These are phyloP conservation scores for Haplosporangium sp. DNA, from an alignment of 371 early-diverging fungal genomes.

Conservation along the genomic window DNA sequence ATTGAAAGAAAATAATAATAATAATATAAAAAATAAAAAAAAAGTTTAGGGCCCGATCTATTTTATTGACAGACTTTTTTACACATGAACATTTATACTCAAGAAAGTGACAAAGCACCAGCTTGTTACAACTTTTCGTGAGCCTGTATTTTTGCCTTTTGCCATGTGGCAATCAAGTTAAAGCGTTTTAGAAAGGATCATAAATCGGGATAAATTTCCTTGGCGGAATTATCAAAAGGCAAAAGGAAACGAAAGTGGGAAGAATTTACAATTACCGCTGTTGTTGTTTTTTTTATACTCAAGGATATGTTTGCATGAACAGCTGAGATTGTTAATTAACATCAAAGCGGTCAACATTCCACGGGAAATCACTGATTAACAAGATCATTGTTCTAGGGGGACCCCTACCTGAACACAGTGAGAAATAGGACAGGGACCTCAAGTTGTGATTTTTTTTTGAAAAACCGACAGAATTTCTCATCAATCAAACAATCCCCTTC, in stretches of 20 bases:
- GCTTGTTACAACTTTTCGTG: not conserved
- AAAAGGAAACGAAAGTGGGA: not conserved
- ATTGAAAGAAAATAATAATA: too few relatives aligned
- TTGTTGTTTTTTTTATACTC: too few relatives aligned
- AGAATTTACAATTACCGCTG: not conserved
- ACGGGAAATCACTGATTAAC: not conserved
- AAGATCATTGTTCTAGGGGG: not conserved
- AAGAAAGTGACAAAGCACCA: not conserved
- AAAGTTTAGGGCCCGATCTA: too few relatives aligned
- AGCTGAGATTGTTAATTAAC: not conserved
- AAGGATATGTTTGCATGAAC: not conserved
- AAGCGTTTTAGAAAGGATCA: not conserved
- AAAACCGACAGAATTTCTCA: not conserved
- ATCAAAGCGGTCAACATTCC: not conserved
- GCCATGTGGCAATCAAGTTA: not conserved
- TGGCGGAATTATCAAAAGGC: not conserved
- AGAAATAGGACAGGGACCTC: not conserved
- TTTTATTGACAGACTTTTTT: too few relatives aligned
- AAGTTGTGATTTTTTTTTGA: not conserved
- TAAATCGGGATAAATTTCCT: not conserved
- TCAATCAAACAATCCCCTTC: not conserved
- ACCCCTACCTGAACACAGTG: not conserved
- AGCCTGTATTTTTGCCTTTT: not conserved
- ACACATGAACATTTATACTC: too few relatives aligned
- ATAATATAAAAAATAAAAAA: too few relatives aligned